These are phyloP conservation scores for Salix purpurea DNA, from an alignment of 345 rosid genomes.

Conservation along the genomic window DNA sequence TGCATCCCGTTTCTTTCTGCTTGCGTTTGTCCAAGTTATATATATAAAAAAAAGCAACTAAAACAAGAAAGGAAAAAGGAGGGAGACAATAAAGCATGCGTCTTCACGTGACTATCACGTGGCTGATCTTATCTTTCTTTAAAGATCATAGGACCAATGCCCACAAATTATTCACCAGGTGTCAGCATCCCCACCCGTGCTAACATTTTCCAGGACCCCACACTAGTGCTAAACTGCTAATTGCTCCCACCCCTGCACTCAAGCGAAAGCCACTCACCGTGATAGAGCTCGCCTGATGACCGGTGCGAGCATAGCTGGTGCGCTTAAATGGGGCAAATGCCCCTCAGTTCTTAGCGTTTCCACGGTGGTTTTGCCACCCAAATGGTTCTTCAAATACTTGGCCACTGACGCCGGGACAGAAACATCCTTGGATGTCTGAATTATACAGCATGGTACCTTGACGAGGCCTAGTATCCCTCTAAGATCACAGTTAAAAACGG, in stretches of 20 bases:
- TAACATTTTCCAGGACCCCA: neutral
- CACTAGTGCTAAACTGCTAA: neutral
- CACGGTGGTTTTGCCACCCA: slow-evolving; percentile 65
- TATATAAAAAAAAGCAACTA: no score
- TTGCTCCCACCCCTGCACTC: neutral
- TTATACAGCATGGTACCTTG: slow-evolving; percentile 53
- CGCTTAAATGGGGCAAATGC: slow-evolving; percentile 82
- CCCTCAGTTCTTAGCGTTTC: slow-evolving; percentile 68
- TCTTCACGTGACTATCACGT: slow-evolving; percentile 35
- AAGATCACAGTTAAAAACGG: slow-evolving; percentile 64
- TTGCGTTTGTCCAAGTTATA: neutral
- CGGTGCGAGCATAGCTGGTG: slow-evolving; percentile 57
- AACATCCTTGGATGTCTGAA: slow-evolving; percentile 62
- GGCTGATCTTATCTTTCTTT: slow-evolving; percentile 34
- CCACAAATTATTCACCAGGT: slow-evolving; percentile 32
- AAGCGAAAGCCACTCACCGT: slow-evolving; percentile 26
- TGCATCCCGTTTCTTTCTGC: neutral
- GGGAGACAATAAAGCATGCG: slow-evolving; percentile 2
- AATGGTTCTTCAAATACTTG: slow-evolving; percentile 51
- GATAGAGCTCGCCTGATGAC: slow-evolving; percentile 61
- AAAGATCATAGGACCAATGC: slow-evolving; percentile 14
- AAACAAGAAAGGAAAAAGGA: neutral
- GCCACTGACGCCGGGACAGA: slow-evolving; percentile 70
- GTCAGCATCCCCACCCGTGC: slow-evolving; percentile 25
- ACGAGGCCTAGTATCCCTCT: slow-evolving; percentile 69